These are phyloP conservation scores for Solanum raphanifolium DNA, from an alignment of 257 asterid species.

Conservation along the genomic window DNA sequence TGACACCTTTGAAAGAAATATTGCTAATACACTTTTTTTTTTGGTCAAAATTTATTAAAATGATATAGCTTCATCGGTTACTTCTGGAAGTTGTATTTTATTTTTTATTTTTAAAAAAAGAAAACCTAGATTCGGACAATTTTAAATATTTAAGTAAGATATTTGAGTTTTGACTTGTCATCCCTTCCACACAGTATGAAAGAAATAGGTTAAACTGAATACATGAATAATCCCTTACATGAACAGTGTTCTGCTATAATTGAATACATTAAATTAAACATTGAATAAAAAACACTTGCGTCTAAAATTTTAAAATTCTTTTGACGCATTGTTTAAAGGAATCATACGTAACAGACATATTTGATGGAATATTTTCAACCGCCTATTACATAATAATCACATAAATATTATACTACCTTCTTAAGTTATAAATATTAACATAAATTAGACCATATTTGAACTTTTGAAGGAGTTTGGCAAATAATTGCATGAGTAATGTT, in stretches of 20 bases:
- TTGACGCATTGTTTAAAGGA: neutral
- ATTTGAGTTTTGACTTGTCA: neutral
- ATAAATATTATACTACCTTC: neutral
- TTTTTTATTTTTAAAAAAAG: no score
- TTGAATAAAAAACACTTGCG: neutral
- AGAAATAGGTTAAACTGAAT: neutral
- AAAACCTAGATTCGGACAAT: no score
- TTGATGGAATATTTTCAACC: neutral
- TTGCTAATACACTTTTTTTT: neutral
- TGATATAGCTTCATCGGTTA: neutral
- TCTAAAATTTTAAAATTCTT: no score
- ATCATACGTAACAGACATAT: neutral
- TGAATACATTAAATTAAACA: no score
- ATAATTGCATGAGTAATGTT: no score
- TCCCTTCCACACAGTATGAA: neutral
- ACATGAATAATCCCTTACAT: neutral
- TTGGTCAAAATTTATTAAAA: neutral
- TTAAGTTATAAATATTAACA: no score
- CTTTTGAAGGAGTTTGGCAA: no score
- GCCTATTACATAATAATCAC: neutral
- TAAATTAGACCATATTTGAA: no score
- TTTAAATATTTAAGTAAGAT: neutral
- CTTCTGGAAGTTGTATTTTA: neutral
- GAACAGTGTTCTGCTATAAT: neutral
- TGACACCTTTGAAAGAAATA: conserved; percentile 1